Evolutionary conservation across 805 yeast species (phyloP).

Genomic region (Cyberlindnera lachancei): DNA sequence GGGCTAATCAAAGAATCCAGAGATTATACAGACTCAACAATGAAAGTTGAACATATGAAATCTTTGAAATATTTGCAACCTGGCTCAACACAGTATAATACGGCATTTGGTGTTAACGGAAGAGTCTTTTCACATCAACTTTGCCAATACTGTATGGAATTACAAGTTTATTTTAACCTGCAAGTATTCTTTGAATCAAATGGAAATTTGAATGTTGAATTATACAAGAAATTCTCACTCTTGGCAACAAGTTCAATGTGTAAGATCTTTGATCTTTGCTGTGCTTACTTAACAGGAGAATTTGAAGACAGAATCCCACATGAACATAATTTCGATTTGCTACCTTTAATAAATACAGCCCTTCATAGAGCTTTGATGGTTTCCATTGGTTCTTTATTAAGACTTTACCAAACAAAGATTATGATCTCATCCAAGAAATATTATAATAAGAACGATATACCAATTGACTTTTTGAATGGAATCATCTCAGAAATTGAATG

Average conservation of each 20-base stretch:
- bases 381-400: slow-evolving; percentile 2
- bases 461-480: no score
- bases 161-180: slow-evolving; percentile 7
- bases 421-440: no score
- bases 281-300: slow-evolving; percentile 8
- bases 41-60: slow-evolving; percentile 4
- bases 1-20: slow-evolving; percentile 5
- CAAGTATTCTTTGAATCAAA: slow-evolving; percentile 13
- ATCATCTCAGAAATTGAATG: no score
- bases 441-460: no score
- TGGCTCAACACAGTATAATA: slow-evolving; percentile 6
- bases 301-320: slow-evolving; percentile 4
- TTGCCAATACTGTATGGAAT: slow-evolving; percentile 7
- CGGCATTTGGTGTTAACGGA: slow-evolving; percentile 8
- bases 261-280: slow-evolving; percentile 5
- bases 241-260: background rate
- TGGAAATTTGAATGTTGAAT: slow-evolving; percentile 3
- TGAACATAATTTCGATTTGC: slow-evolving; percentile 7
- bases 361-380: slow-evolving; percentile 3
- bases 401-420: slow-evolving; percentile 15
- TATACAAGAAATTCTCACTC: slow-evolving; percentile 7
- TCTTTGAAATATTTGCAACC: slow-evolving; percentile 1
- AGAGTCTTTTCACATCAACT: slow-evolving; percentile 6
- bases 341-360: slow-evolving; percentile 7
- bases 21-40: slow-evolving; percentile 8